Evolutionary conservation across 306 rosid genomes (phyloP), one percentile per base, ranked within the genome.

Genomic region (Pueraria montana): DNA sequence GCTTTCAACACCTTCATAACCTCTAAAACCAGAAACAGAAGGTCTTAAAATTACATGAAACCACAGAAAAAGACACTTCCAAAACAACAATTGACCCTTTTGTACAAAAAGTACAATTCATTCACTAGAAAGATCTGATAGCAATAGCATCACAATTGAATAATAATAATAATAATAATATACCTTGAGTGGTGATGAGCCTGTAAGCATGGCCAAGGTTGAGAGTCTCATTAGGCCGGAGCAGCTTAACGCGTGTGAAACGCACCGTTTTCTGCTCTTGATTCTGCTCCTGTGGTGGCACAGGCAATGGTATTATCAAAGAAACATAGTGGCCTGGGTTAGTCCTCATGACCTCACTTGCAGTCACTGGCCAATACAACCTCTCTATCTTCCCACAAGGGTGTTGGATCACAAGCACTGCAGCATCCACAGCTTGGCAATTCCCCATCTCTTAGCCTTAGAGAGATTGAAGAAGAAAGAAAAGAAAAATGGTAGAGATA

Each of bases 391-490:
- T 93, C 84, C 99, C 99, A 88, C 84, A 69, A 5, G 99, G 98
- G 66, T 96, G 99, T 43, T 92, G 98, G 84, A 96, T 92, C 85
- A 94, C 99, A 38, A 96, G 92, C 11, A 97, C 99, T 18, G 99
- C 98, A n/a, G 97, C 97, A 75, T 96, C 99, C 32, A 96, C 91
- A 52, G 98, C 98, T 77, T 96, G 99, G 24, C 99, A 96, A 72
- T 96, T 96, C 70, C 99, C 99, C 99, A 96, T 96, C 6, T 84
- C 40, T 36, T 77, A 7, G 21, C n/a, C 18, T 30, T 30, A 46
- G 76, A 82, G 26, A 61, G 80, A 75, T 49, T 78, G 79, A 77
- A 76, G 81, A 81, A 34, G 8, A 34, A 34, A 4, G 3, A 34
- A 7, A 34, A 34, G 40, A 34, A 34, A 78, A 72, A 82, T 81